A percentile compares a stretch with the other conserved stretches of the same genome.
phyloP scores from a whole-genome alignment of 179 eudicot genomes.

The Spinacia oleracea region DNA sequence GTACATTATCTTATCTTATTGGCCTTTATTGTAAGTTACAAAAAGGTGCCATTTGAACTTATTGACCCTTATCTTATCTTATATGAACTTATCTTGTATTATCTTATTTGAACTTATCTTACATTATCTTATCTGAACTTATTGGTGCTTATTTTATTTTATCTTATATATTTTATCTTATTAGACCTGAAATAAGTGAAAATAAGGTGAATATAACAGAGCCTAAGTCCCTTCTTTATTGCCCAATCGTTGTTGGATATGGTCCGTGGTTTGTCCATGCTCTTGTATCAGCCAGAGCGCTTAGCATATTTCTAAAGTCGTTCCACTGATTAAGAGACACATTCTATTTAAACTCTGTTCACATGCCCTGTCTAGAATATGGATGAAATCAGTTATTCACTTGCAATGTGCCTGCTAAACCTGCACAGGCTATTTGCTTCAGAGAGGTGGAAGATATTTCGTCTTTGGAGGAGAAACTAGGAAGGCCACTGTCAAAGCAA shows the following conservation, averaged over 20 bases:
- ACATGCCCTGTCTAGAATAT: background rate
- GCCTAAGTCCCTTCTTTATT: no score
- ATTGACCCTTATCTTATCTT: no score
- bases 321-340: background rate
- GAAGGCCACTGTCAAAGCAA: slow-evolving; percentile 69
- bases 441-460: slow-evolving; percentile 87
- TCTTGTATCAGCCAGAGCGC: background rate
- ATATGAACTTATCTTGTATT: no score
- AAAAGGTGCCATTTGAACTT: no score
- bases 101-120: no score
- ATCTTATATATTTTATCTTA: no score
- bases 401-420: background rate
- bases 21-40: no score
- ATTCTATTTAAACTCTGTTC: background rate
- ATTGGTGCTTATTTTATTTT: no score
- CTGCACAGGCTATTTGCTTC: slow-evolving; percentile 60
- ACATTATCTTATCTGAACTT: no score
- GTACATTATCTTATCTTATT: no score
- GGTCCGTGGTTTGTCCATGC: background rate
- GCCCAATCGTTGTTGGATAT: background rate
- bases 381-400: background rate
- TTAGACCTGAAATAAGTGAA: no score
- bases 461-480: slow-evolving; percentile 87
- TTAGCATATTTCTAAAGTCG: background rate
- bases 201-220: no score